Base-by-base conservation (phyloP, 192 early-diverging fungal species). In the Mortierella antarctica region DNA sequence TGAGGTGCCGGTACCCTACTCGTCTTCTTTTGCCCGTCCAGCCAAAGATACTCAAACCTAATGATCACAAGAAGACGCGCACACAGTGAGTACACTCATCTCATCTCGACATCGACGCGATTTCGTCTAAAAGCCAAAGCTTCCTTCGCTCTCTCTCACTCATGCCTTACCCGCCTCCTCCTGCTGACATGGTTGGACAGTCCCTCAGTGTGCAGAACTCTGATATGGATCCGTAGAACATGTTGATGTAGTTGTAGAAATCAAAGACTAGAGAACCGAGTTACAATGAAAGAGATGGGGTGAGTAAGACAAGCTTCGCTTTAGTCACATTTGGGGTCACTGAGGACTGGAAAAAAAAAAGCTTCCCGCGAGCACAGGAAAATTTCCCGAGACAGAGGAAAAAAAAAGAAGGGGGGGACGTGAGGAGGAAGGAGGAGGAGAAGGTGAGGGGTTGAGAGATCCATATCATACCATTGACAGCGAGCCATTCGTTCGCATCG, bases 401-500 rank as follows among this genome's bases (percentile, higher is more conserved):
- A 8, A 62, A 20, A 62, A 44, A 15, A 42, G 46, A 5, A 62
- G 10, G 44, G 60, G 39, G 60, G 42, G n/a, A 62, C 12, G 31
- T 12, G 20, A 39, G 39, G 8, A 31, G 8, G 15, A 5, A 5
- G 20, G 60, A 47, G 31, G 31, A 31, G 31, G 31, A 31, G 31
- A 31, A 31, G 31, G 31, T 31, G 31, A 31, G 31, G 31, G 31
- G 31, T 31, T 31, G 3, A 31, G 3, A 31, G 31, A 31, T 31
- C 31, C 31, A 31, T 31, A 31, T 12, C 67, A 70, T 88, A 91
- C 90, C 85, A 69, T 94, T 95, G 68, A 91, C 88, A 8, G 94
- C 94, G 18, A 93, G 89, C 97, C 97, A 99, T 86, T 99, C 97
- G 82, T 97, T 95, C 39, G 85, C 70, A 71, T 99, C 96, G 1